phyloP scores from a whole-genome alignment of 805 yeast species.

The Ogataea ganodermae region DNA sequence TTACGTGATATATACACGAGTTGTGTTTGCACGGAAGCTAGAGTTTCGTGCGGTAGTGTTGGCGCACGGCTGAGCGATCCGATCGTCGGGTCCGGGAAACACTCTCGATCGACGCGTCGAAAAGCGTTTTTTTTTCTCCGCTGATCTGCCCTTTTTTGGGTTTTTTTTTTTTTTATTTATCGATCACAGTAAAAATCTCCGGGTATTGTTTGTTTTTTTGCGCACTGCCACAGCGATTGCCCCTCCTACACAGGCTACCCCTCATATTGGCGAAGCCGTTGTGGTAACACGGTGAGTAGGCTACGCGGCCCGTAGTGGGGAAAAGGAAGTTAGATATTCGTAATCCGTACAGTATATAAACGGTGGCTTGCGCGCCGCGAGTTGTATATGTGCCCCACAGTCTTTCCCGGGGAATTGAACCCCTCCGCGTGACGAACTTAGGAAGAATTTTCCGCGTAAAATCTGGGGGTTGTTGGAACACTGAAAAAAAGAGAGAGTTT shows the following conservation, averaged over 20 bases:
- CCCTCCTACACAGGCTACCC: slow-evolving; percentile 1
- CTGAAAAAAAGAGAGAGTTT: not conserved
- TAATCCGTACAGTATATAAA: not conserved
- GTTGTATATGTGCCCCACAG: not conserved
- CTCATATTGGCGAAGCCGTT: not conserved
- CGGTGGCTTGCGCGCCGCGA: not conserved
- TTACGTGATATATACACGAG: too few relatives aligned
- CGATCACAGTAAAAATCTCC: not conserved
- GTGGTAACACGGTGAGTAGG: not conserved
- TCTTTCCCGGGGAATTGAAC: slow-evolving; percentile 1
- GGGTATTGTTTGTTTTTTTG: slow-evolving; percentile 1
- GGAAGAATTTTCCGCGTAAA: slow-evolving; percentile 8
- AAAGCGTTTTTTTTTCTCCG: not conserved
- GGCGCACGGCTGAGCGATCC: not conserved
- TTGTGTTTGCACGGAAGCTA: too few relatives aligned
- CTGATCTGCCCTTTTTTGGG: too few relatives aligned
- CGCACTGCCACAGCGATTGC: slow-evolving; percentile 2
- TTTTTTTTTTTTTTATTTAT: not conserved
- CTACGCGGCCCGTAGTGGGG: slow-evolving; percentile 1
- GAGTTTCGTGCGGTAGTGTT: not conserved
- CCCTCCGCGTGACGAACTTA: slow-evolving; percentile 7
- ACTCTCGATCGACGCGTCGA: not conserved
- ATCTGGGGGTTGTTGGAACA: slow-evolving; percentile 5
- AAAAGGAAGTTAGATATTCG: not conserved
- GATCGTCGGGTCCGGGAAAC: not conserved